Base-by-base conservation (phyloP, 2,329 filamentous ascomycete genomes). In the Scortechinia acanthostroma region DNA sequence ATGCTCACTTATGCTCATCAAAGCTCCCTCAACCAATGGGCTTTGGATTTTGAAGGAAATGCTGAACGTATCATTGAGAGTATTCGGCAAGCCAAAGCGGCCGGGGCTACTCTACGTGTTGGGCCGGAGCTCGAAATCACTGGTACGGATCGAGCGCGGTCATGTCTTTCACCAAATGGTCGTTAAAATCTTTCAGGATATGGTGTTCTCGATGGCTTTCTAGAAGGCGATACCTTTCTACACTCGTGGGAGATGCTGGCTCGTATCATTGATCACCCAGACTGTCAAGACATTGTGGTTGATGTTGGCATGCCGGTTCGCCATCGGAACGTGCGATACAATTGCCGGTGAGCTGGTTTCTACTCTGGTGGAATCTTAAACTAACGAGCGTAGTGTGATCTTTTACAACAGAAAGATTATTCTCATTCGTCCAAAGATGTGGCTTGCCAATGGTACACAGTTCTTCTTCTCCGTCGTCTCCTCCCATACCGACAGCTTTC, bases 41-140 rank as follows among this genome's bases (percentile, higher is more conserved):
- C 71, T 6, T 64, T 82, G 10, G 76, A 82, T 53, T 82, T 73
- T 52, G 68, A 75, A 51, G 78, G 77, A 25, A 84, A 84, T 56
- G 58, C 64, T 3, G 66, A 71, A 43, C 68, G 80, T 16, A 83
- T 84, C 49, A 68, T 80, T 28, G 68, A 80, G 54, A 75, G 71
- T 49, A 77, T 84, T 48, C 63, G 60, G 16, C 52, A 54, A 22
- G 77, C 79, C 21, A 83, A 82, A 55, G 62, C 58, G 16, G 64
- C 64, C 2, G 74, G 76, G 10, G 77, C 79, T 4, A 71, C 66
- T 15, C 57, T 83, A 19, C 66, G 80, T 42, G 66, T 75, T n/a
- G 74, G 74, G 2, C 74, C 69, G 2, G 75, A 68, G 51, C 52
- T 57, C 16, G 55, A 60, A 48, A 52, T 59, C 40, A 55, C 56